A percentile compares a stretch with the other conserved stretches of the same genome.
Evolutionary conservation across 1,284 basidiomycete genomes (phyloP).

Genomic region (Puccinia triticina): DNA sequence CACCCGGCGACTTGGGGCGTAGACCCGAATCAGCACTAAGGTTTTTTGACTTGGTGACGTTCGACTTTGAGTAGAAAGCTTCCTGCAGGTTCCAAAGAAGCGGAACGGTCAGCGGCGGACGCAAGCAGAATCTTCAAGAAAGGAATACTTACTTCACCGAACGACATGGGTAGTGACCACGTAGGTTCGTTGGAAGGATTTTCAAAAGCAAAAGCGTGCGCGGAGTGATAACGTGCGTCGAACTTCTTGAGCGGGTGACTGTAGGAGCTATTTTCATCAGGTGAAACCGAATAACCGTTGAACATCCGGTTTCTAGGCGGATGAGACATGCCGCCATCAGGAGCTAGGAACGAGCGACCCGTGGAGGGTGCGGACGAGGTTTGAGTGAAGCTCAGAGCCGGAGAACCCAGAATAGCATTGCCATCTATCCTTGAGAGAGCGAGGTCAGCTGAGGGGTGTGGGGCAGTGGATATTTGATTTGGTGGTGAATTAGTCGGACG

Average conservation of each 20-base stretch:
- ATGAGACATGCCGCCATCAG: slow-evolving; percentile 28
- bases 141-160: slow-evolving; percentile 42
- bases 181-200: slow-evolving; percentile 2
- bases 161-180: slow-evolving; percentile 46
- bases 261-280: slow-evolving; percentile 30
- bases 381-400: slow-evolving; percentile 48
- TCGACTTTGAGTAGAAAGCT: slow-evolving; percentile 52
- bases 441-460: background rate
- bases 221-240: background rate
- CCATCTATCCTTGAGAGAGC: slow-evolving; percentile 7
- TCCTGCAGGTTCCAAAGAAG: slow-evolving; percentile 9
- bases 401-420: slow-evolving; percentile 30
- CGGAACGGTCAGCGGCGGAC: background rate
- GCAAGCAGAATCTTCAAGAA: background rate
- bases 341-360: slow-evolving; percentile 32
- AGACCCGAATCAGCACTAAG: background rate
- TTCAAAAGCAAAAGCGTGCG: slow-evolving; percentile 25
- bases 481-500: slow-evolving; percentile 2
- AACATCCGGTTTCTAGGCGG: slow-evolving; percentile 13
- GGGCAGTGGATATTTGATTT: slow-evolving; percentile 9
- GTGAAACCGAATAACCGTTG: slow-evolving; percentile 27
- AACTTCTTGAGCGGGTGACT: slow-evolving; percentile 27
- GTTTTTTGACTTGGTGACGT: slow-evolving; percentile 45
- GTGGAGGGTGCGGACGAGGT: slow-evolving; percentile 48
- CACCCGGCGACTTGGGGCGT: slow-evolving; percentile 32